phyloP scores from a whole-genome alignment of 306 rosid species.

The Begonia loranthoides region DNA sequence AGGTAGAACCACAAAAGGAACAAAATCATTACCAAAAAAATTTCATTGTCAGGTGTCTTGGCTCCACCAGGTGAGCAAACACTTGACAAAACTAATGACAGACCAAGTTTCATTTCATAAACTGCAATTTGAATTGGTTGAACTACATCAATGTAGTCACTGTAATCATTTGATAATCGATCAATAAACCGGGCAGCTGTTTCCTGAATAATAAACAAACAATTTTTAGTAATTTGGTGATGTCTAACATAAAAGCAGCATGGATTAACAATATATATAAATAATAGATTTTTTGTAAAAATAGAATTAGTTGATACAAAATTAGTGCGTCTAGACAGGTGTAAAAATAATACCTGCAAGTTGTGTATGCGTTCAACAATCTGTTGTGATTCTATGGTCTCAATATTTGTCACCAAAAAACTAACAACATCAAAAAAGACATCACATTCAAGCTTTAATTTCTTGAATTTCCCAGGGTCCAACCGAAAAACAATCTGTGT shows the following conservation, averaged over 20 bases:
- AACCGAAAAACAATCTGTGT: constrained; percentile 63
- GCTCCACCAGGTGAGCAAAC: constrained; percentile 22
- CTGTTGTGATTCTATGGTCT: constrained; percentile 30
- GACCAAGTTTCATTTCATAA: constrained; percentile 81
- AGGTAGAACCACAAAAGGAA: neutral
- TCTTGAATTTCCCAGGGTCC: constrained; percentile 50
- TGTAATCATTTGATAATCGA: constrained; percentile 35
- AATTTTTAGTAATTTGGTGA: constrained; percentile 2
- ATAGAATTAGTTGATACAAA: too few relatives aligned
- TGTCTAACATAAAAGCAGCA: too few relatives aligned
- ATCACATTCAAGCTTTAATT: constrained; percentile 47
- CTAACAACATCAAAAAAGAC: constrained; percentile 42
- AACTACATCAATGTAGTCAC: constrained; percentile 43
- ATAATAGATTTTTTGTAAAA: too few relatives aligned
- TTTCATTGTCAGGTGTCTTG: constrained; percentile 23
- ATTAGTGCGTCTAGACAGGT: neutral
- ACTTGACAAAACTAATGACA: constrained; percentile 48
- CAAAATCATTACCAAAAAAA: constrained; percentile 36
- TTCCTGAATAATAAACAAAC: constrained; percentile 29
- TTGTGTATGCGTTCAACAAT: constrained; percentile 28
- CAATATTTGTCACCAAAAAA: constrained; percentile 21
- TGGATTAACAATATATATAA: too few relatives aligned
- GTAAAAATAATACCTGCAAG: constrained; percentile 58
- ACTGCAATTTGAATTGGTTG: constrained; percentile 89
- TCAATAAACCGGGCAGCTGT: constrained; percentile 59